These are phyloP conservation scores for Trametes cubensis DNA, from an alignment of 768 basidiomycete genomes.

Conservation along the genomic window DNA sequence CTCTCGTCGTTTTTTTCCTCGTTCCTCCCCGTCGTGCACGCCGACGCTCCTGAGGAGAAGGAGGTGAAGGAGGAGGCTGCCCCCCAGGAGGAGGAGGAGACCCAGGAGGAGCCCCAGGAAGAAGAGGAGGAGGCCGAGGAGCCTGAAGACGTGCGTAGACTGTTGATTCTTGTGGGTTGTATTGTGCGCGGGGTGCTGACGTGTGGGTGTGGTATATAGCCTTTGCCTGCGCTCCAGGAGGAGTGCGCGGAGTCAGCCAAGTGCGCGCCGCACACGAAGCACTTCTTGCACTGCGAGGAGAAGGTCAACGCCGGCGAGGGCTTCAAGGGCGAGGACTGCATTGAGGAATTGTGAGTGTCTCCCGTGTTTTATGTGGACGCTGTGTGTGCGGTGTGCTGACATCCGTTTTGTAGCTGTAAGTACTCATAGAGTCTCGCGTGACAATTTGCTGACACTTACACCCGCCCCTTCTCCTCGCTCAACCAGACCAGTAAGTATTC, in stretches of 20 bases:
- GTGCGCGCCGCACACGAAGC: slow-evolving; percentile 71
- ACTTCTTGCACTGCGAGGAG: slow-evolving; percentile 90
- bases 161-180: not conserved
- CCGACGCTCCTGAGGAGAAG: slow-evolving; percentile 43
- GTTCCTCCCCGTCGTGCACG: slow-evolving; percentile 43
- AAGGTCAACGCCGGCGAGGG: slow-evolving; percentile 83
- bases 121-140: slow-evolving; percentile 54
- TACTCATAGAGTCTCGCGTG: not conserved
- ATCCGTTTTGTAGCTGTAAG: slow-evolving; percentile 32
- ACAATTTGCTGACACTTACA: slow-evolving; percentile 7
- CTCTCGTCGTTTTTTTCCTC: slow-evolving; percentile 50
- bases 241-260: slow-evolving; percentile 69
- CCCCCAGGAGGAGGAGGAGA: slow-evolving; percentile 38
- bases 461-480: slow-evolving; percentile 1
- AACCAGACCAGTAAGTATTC: slow-evolving; percentile 67
- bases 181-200: not conserved
- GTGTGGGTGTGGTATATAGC: slow-evolving; percentile 42
- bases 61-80: slow-evolving; percentile 38
- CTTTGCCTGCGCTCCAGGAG: slow-evolving; percentile 70
- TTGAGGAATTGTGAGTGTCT: slow-evolving; percentile 71
- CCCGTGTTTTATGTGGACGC: not conserved
- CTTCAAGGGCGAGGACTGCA: slow-evolving; percentile 89
- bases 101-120: slow-evolving; percentile 34
- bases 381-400: not conserved
- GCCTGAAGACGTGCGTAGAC: slow-evolving; percentile 77